These are phyloP conservation scores for Hypomontagnella submonticulosa DNA, from an alignment of 495 filamentous ascomycete genomes.

Conservation along the genomic window DNA sequence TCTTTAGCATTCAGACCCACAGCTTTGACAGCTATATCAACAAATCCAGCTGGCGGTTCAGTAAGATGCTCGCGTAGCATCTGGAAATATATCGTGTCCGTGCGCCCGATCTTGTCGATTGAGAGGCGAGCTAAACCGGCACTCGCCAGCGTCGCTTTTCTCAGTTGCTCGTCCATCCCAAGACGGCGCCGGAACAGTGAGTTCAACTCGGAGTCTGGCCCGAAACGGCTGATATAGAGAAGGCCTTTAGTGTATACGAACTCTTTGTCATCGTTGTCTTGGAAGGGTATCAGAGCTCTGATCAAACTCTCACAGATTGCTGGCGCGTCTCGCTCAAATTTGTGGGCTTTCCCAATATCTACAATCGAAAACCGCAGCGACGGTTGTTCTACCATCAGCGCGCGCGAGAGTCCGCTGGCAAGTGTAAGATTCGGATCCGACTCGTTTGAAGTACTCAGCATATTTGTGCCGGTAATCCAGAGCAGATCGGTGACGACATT, in stretches of 20 bases:
- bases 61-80: neutral
- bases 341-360: slow-evolving; percentile 12
- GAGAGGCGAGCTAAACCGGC: slow-evolving; percentile 23
- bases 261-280: slow-evolving; percentile 1
- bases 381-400: slow-evolving; percentile 54
- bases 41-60: slow-evolving; percentile 24
- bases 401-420: slow-evolving; percentile 48
- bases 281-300: slow-evolving; percentile 1
- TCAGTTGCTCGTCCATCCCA: neutral
- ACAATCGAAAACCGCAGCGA: slow-evolving; percentile 46
- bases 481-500: slow-evolving; percentile 45
- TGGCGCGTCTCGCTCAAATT: neutral
- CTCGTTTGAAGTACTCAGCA: slow-evolving; percentile 10
- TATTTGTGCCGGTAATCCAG: slow-evolving; percentile 49
- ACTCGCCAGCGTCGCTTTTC: slow-evolving; percentile 17
- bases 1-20: slow-evolving; percentile 55
- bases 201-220: slow-evolving; percentile 40
- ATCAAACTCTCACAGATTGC: slow-evolving; percentile 1
- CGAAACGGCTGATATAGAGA: slow-evolving; percentile 47
- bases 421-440: slow-evolving; percentile 43
- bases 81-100: slow-evolving; percentile 29
- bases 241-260: slow-evolving; percentile 30
- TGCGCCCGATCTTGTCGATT: slow-evolving; percentile 19
- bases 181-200: slow-evolving; percentile 31
- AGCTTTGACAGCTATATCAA: slow-evolving; percentile 53